A percentile compares a stretch with the other conserved stretches of the same genome.
Evolutionary conservation across 345 rosid species (phyloP).

Genomic region (Nasturtium officinale): DNA sequence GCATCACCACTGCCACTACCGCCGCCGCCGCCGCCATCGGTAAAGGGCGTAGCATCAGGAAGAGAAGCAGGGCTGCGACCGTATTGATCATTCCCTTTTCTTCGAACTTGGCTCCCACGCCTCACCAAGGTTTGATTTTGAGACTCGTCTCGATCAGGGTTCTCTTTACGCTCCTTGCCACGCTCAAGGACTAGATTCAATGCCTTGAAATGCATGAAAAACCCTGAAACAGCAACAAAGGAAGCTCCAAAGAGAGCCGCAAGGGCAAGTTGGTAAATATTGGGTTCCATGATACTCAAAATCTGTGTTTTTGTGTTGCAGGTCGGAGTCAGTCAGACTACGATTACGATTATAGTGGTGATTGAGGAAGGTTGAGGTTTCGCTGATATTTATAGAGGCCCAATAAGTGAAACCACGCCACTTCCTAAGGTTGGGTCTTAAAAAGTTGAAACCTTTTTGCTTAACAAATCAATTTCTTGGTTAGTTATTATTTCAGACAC

Average conservation of each 20-base stretch:
- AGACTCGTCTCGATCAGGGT: conserved; percentile 60
- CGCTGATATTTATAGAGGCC: conserved; percentile 43
- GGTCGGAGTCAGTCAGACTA: conserved; percentile 31
- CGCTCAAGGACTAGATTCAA: conserved; percentile 87
- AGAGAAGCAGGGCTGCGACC: conserved; percentile 69
- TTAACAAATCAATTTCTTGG: not conserved
- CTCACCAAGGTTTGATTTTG: conserved; percentile 38
- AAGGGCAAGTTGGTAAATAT: conserved; percentile 78
- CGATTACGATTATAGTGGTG: conserved; percentile 36
- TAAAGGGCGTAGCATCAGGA: conserved; percentile 73
- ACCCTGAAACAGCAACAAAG: conserved; percentile 86
- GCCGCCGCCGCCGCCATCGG: conserved; percentile 58
- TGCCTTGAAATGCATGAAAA: conserved; percentile 92
- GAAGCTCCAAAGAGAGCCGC: conserved; percentile 99
- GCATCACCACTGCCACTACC: conserved; percentile 56
- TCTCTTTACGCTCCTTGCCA: conserved; percentile 60
- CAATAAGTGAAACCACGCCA: conserved; percentile 33
- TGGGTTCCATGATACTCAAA: conserved; percentile 61
- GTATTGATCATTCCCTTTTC: conserved; percentile 60
- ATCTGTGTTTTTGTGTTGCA: conserved; percentile 15
- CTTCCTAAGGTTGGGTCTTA: conserved; percentile 30
- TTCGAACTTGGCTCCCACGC: conserved; percentile 49
- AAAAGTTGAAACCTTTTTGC: conserved; percentile 17
- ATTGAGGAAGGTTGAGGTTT: conserved; percentile 19
- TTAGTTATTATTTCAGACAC: conserved; percentile 27